These are phyloP conservation scores for Plantago major DNA, from an alignment of 257 asterid species.

Conservation along the genomic window DNA sequence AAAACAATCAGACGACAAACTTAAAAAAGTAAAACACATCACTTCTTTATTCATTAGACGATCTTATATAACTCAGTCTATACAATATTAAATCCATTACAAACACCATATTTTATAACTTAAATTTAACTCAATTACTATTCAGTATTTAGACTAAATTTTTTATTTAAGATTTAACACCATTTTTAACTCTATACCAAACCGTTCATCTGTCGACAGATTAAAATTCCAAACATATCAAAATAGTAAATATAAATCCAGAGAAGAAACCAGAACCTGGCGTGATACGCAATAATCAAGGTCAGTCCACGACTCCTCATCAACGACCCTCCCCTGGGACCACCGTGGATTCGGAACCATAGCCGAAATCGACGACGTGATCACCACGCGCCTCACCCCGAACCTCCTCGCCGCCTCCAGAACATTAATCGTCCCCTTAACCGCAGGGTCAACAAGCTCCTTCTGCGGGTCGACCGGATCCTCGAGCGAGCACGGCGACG, in stretches of 20 bases:
- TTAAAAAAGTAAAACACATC: no score
- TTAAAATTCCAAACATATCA: background rate
- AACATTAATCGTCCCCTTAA: constrained; percentile 68
- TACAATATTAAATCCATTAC: no score
- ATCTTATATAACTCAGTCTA: no score
- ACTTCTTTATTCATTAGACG: no score
- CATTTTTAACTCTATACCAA: no score
- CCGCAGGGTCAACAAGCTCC: constrained; percentile 85
- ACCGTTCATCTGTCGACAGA: no score
- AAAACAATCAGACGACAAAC: no score
- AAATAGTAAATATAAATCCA: background rate
- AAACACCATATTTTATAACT: no score
- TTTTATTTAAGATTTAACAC: no score
- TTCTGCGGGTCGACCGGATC: constrained; percentile 76
- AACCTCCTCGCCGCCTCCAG: constrained; percentile 75
- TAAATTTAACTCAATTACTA: no score
- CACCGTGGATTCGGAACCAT: constrained; percentile 82
- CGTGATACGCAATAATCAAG: constrained; percentile 69
- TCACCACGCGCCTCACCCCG: constrained; percentile 74
- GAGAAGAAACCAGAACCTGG: constrained; percentile 37
- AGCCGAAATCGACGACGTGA: constrained; percentile 85
- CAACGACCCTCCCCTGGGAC: constrained; percentile 50
- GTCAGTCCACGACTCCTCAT: constrained; percentile 86
- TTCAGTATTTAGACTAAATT: no score
- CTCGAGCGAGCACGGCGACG: constrained; percentile 86